These are phyloP conservation scores for Alternaria brassicae DNA, from an alignment of 2,329 filamentous ascomycete genomes.

Conservation along the genomic window DNA sequence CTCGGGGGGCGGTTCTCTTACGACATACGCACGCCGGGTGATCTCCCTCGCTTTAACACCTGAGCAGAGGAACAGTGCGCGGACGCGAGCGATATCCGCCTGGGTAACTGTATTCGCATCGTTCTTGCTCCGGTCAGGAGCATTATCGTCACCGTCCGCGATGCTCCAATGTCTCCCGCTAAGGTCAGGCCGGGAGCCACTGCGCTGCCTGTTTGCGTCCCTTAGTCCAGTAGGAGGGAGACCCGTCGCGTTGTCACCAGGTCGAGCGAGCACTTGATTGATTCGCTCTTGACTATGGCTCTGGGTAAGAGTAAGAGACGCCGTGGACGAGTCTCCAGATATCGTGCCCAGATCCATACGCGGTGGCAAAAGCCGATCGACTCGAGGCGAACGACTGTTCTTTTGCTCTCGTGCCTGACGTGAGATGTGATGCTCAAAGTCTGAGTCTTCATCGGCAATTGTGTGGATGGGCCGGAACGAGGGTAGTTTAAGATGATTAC, in stretches of 20 bases:
- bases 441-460: constrained; percentile 27
- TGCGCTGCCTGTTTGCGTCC: constrained; percentile 28
- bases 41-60: constrained; percentile 92
- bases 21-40: constrained; percentile 66
- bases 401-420: constrained; percentile 51
- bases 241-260: constrained; percentile 38
- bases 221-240: constrained; percentile 43
- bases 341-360: constrained; percentile 55
- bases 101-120: constrained; percentile 48
- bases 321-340: constrained; percentile 31
- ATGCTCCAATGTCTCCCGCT: constrained; percentile 65
- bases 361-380: constrained; percentile 57
- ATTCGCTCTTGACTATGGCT: constrained; percentile 38
- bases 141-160: constrained; percentile 52
- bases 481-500: constrained; percentile 46
- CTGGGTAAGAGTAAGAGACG: constrained; percentile 31
- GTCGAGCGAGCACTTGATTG: constrained; percentile 40
- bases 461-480: constrained; percentile 43
- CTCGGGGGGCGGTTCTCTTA: constrained; percentile 37
- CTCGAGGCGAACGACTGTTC: constrained; percentile 51
- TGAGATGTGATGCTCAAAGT: constrained; percentile 50
- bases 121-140: constrained; percentile 38
- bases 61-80: constrained; percentile 77
- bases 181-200: constrained; percentile 46
- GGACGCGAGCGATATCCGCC: constrained; percentile 80